phyloP scores from a whole-genome alignment of 768 basidiomycete species.

The Bullera alba region DNA sequence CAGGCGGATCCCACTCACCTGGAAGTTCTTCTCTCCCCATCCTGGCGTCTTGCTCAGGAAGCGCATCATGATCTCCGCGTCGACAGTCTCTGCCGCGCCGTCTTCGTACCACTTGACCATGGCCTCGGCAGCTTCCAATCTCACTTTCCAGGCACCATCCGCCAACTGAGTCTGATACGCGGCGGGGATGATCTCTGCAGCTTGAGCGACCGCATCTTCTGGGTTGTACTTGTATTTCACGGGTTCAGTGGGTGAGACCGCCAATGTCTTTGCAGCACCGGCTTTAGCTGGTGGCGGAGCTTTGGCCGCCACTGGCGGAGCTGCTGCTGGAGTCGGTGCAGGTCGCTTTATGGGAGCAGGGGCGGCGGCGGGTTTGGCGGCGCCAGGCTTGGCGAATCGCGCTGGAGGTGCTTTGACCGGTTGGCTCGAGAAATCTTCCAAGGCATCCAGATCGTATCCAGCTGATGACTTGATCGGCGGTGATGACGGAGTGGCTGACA shows the following conservation, averaged over 20 bases:
- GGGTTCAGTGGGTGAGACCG: slow-evolving; percentile 60
- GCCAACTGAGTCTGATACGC: slow-evolving; percentile 64
- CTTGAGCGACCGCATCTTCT: slow-evolving; percentile 82
- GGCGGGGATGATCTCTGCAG: slow-evolving; percentile 63
- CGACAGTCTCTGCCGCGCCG: slow-evolving; percentile 57
- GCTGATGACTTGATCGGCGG: slow-evolving; percentile 32
- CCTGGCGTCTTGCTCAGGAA: slow-evolving; percentile 80
- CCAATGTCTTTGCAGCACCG: slow-evolving; percentile 51
- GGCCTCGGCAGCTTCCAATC: slow-evolving; percentile 79
- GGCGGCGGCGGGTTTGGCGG: slow-evolving; percentile 5
- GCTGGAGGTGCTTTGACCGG: slow-evolving; percentile 30
- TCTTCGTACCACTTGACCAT: slow-evolving; percentile 73
- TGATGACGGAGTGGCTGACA: slow-evolving; percentile 5
- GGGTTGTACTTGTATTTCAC: slow-evolving; percentile 86
- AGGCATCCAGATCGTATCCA: slow-evolving; percentile 23
- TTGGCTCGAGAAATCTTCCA: slow-evolving; percentile 44
- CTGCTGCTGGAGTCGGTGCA: slow-evolving; percentile 23
- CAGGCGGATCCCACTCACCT: slow-evolving; percentile 52
- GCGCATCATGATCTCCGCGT: slow-evolving; percentile 81
- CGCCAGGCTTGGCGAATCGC: slow-evolving; percentile 22
- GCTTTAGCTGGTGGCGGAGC: slow-evolving; percentile 44
- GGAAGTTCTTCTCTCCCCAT: slow-evolving; percentile 99
- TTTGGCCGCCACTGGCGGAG: slow-evolving; percentile 6
- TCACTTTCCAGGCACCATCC: slow-evolving; percentile 89
- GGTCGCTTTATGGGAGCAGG: slow-evolving; percentile 40